Percentiles rank a stretch among this genome's conserved stretches.
phyloP scores from a whole-genome alignment of 164 flowering plant species.

The Paratinospora sagittata region DNA sequence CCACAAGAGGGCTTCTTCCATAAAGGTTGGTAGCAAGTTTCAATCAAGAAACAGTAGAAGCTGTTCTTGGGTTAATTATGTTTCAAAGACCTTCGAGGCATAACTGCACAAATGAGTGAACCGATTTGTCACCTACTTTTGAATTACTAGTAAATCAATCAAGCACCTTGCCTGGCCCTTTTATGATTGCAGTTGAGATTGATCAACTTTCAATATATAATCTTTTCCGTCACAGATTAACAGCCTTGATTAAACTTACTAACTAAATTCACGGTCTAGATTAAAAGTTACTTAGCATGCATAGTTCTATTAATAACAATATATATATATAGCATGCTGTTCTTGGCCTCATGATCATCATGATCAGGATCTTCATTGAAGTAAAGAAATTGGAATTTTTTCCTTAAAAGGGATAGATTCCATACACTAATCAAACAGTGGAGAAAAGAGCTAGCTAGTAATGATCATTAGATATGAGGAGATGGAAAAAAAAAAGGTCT shows the following conservation, averaged over 20 bases:
- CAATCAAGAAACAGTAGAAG: neutral
- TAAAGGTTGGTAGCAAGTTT: neutral
- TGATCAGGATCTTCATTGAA: neutral
- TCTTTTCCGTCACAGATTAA: neutral
- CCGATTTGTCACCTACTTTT: constrained; percentile 4
- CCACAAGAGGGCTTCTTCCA: neutral
- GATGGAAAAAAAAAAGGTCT: neutral
- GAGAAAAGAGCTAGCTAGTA: neutral
- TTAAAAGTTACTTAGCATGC: neutral
- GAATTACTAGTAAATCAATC: constrained; percentile 1
- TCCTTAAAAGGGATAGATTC: neutral
- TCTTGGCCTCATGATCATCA: neutral
- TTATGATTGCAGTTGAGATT: constrained; percentile 1
- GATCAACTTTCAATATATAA: neutral
- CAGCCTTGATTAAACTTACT: neutral
- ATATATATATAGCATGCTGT: neutral
- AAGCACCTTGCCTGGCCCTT: constrained; percentile 3
- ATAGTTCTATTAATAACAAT: neutral
- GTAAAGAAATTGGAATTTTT: neutral
- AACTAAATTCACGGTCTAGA: neutral
- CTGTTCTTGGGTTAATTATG: constrained; percentile 6
- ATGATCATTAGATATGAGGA: neutral
- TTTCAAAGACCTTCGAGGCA: constrained; percentile 4
- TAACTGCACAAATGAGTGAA: constrained; percentile 4
- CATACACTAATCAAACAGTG: neutral